phyloP scores from a whole-genome alignment of 352 stramenopile genomes.

The Phytophthora citrophthora region DNA sequence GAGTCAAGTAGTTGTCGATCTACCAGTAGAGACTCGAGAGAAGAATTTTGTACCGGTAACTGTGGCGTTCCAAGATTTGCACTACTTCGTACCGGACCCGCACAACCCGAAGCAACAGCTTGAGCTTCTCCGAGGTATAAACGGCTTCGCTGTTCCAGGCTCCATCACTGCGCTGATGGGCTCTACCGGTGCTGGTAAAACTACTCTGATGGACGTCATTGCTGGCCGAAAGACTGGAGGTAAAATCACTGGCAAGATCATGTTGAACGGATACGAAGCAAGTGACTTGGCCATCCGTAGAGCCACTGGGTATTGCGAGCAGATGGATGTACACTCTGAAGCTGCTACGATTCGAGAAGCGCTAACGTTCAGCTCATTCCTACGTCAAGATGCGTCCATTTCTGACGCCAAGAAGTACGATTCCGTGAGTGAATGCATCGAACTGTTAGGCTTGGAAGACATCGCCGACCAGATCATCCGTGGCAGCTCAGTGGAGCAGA shows the following conservation, averaged over 20 bases:
- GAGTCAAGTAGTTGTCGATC: slow-evolving; percentile 6
- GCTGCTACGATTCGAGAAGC: slow-evolving; percentile 11
- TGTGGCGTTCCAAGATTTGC: slow-evolving; percentile 38
- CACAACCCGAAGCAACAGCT: slow-evolving; percentile 28
- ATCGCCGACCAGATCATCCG: slow-evolving; percentile 18
- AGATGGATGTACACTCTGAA: slow-evolving; percentile 16
- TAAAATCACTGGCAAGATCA: slow-evolving; percentile 10
- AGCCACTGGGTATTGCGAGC: slow-evolving; percentile 5
- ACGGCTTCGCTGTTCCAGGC: slow-evolving; percentile 9
- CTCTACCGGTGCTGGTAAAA: slow-evolving; percentile 13
- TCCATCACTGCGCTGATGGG: slow-evolving; percentile 16
- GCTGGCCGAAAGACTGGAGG: slow-evolving; percentile 5
- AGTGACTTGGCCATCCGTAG: slow-evolving; percentile 11
- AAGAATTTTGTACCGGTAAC: slow-evolving; percentile 42
- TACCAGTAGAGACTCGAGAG: slow-evolving; percentile 8
- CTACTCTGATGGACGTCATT: slow-evolving; percentile 12
- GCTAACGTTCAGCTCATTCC: slow-evolving; percentile 12
- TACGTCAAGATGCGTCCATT: slow-evolving; percentile 10
- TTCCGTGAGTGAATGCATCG: slow-evolving; percentile 13
- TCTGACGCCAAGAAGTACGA: slow-evolving; percentile 10
- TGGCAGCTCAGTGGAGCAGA: slow-evolving; percentile 17
- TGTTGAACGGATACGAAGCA: slow-evolving; percentile 10
- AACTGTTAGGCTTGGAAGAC: slow-evolving; percentile 9
- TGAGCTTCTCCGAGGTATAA: slow-evolving; percentile 36
- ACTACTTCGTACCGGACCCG: slow-evolving; percentile 16